Base-by-base conservation (phyloP, 1,284 basidiomycete genomes). In the Puccinia novopanici region DNA sequence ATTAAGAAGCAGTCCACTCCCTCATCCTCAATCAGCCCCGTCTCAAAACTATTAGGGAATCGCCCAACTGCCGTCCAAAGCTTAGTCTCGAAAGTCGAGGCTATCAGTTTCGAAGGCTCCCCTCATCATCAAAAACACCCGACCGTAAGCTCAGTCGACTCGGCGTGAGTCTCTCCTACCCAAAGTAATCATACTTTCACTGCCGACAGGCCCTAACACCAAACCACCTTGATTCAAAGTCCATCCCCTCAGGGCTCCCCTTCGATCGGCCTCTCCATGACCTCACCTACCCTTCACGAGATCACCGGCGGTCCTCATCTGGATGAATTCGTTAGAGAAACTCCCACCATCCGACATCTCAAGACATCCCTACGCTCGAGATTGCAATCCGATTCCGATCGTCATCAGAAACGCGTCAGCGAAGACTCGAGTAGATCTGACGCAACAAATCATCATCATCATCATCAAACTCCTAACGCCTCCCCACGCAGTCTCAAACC, bases 91-190 rank as follows among this genome's bases (percentile, higher is more conserved):
- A 70, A 70, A 34, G 67, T 70, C 13, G 67, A 70, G 34, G 67
- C 67, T 27, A 70, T 70, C 67, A 70, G 67, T 34, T 70, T 70
- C 67, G 67, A 70, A 70, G 67, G 42, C 50, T 50, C 30, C 67
- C 67, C 42, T 30, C 67, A 48, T 48, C 67, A 70, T 48, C 22
- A 70, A 3, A 42, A 48, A 12, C 42, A 30, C 15, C 67, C 48
- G 67, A 13, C n/a, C n/a, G n/a, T 42, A 50, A 63, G 13, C 34
- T n/a, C 42, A 42, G 13, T 22, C 3, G 61, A 63, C 37, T 63
- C 67, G 8, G 10, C 24, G 42, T 70, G 1, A 48, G 45, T 30
- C n/a, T n/a, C n/a, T n/a, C n/a, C n/a, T n/a, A n/a, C n/a, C n/a
- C n/a, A n/a, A n/a, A n/a, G n/a, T n/a, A n/a, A n/a, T 67, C 65